A percentile compares a stretch with the other conserved stretches of the same genome.
phyloP scores from a whole-genome alignment of 2,329 filamentous ascomycete species.

The Hypoxylon sp. region DNA sequence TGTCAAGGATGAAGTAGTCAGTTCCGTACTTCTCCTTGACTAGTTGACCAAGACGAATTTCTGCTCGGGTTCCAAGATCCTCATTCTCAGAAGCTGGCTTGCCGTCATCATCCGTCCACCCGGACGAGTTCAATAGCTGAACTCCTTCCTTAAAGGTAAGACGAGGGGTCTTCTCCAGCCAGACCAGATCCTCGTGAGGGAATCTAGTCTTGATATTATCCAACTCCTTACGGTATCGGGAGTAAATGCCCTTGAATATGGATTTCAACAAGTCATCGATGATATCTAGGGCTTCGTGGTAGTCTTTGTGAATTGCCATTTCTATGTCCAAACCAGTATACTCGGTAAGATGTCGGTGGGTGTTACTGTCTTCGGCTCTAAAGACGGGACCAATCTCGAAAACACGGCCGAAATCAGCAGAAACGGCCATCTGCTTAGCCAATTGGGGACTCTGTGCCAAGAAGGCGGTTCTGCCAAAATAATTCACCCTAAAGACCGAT shows the following conservation, averaged over 20 bases:
- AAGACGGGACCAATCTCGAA: conserved; percentile 94
- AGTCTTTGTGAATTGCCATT: conserved; percentile 91
- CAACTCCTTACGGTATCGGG: conserved; percentile 77
- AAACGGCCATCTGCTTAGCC: conserved; percentile 93
- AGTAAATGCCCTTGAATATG: conserved; percentile 81
- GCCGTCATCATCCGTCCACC: conserved; percentile 83
- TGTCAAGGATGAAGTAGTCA: conserved; percentile 95
- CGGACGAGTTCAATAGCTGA: conserved; percentile 82
- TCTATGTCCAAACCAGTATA: conserved; percentile 94
- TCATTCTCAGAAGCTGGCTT: conserved; percentile 79
- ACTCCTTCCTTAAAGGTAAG: conserved; percentile 86
- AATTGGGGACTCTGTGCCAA: conserved; percentile 92
- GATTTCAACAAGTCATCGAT: conserved; percentile 86
- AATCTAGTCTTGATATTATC: conserved; percentile 86
- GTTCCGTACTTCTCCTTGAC: conserved; percentile 89
- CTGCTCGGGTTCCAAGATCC: conserved; percentile 87
- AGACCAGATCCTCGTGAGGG: conserved; percentile 88
- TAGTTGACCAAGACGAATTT: conserved; percentile 86
- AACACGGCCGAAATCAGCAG: conserved; percentile 88
- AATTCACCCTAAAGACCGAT: conserved; percentile 92
- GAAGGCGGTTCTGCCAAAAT: conserved; percentile 90
- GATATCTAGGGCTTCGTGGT: conserved; percentile 86
- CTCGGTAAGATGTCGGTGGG: conserved; percentile 92
- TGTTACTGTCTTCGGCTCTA: conserved; percentile 95
- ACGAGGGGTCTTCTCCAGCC: conserved; percentile 87